Evolutionary conservation across 108 stramenopile genomes (phyloP).

Genomic region (Skeletonema grethae): DNA sequence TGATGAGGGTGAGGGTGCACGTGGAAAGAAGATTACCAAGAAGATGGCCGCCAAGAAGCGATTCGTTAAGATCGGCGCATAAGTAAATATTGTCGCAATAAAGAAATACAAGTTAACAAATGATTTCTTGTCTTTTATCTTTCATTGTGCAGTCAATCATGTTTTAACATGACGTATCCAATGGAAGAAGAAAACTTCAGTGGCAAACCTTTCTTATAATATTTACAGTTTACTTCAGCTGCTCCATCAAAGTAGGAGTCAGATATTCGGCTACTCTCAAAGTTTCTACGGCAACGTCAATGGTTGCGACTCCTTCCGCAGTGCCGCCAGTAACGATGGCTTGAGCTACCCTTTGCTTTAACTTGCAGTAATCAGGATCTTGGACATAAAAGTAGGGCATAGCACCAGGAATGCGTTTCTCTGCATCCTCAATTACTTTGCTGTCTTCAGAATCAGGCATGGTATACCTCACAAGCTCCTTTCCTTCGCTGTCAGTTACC

Average conservation of each 20-base stretch:
- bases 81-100: constrained; percentile 8
- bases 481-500: constrained; percentile 60
- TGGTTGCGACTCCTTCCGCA: constrained; percentile 77
- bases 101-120: neutral
- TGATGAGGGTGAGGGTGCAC: constrained; percentile 54
- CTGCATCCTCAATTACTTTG: constrained; percentile 44
- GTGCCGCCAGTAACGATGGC: constrained; percentile 35
- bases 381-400: constrained; percentile 90
- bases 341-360: constrained; percentile 67
- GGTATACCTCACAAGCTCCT: constrained; percentile 58
- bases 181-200: too few relatives aligned
- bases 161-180: too few relatives aligned
- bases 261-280: constrained; percentile 80
- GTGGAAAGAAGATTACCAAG: constrained; percentile 75
- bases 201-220: neutral
- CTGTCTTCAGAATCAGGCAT: constrained; percentile 72
- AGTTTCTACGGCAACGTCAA: constrained; percentile 79
- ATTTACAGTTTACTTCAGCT: constrained; percentile 14
- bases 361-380: constrained; percentile 74
- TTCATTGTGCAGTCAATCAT: neutral
- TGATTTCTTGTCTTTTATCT: neutral
- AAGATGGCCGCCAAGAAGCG: constrained; percentile 82
- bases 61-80: constrained; percentile 78
- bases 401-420: constrained; percentile 56
- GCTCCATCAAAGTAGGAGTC: constrained; percentile 46